Base-by-base conservation (phyloP, 192 early-diverging fungal species). In the Obelidium mucronatum region DNA sequence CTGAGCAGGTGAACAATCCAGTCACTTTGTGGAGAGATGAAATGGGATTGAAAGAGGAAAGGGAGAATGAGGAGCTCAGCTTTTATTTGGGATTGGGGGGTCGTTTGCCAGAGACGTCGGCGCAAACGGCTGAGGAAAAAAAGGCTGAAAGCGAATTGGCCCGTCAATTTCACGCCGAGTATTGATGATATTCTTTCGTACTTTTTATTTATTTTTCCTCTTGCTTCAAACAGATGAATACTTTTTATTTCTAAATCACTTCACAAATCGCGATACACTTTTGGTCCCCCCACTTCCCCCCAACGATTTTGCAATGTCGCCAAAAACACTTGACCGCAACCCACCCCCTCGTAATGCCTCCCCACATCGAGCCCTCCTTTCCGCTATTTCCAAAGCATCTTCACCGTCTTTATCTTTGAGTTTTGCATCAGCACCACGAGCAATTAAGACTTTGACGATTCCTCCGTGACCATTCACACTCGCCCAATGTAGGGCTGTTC, bases 301-400 rank as follows among this genome's bases (percentile, higher is more conserved):
- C 70, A 83, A 51, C 31, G 78, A 8, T 54, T 73, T 80, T n/a
- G 82, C 78, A 44, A 83, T 80, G 39, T 78, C 82, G 2, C 71
- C 82, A 75, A 83, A 83, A 55, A 83, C 82, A 60, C 76, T 80
- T 31, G 76, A 39, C 1, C 75, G 63, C 3, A 80, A 60, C 0
- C 81, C 81, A 6, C 39, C 81, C 31, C 73, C 79, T 22, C 82
- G 66, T 54, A 61, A 78, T 48, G n/a, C 39, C 17, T 60, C 82
- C 15, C 79, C 82, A 67, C 82, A 83, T 54, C 79, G 22, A n/a
- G 82, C 82, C 35, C 78, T 40, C 58, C 82, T 44, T 64, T 83
- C 82, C 34, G 82, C 78, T 68, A 83, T 78, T n/a, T 74, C 74
- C 33, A 80, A 24, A 2, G 72, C 40, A 22, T 54, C 66, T 53